These are phyloP conservation scores for Purshia tridentata DNA, from an alignment of 306 rosid genomes.

Conservation along the genomic window DNA sequence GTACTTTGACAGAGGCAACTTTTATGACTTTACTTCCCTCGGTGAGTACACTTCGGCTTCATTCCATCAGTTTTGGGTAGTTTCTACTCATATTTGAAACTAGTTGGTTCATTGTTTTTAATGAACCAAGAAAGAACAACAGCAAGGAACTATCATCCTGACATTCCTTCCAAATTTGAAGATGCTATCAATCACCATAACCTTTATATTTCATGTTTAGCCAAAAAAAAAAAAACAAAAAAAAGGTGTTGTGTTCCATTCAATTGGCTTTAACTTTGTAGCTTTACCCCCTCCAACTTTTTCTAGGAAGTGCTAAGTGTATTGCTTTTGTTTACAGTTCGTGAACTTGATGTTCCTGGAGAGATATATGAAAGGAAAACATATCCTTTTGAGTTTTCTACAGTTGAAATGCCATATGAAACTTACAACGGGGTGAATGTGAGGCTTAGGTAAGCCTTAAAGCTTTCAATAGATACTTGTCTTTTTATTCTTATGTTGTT, in stretches of 20 bases:
- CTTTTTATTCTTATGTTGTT: background rate
- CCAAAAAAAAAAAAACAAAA: too few relatives aligned
- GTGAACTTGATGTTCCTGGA: constrained; percentile 98
- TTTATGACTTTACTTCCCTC: constrained; percentile 97
- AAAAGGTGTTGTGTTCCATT: background rate
- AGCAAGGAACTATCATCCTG: background rate
- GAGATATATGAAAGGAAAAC: constrained; percentile 91
- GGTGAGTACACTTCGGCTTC: constrained; percentile 52
- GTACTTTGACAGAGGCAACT: constrained; percentile 95
- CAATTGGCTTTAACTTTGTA: background rate
- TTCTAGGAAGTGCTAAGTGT: background rate
- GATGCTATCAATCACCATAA: background rate
- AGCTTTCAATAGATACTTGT: background rate
- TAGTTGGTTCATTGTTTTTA: background rate
- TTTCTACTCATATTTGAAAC: background rate
- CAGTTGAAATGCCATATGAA: constrained; percentile 99
- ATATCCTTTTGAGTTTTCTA: constrained; percentile 91
- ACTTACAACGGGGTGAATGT: constrained; percentile 96
- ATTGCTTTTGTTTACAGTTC: constrained; percentile 54
- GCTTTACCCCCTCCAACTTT: background rate
- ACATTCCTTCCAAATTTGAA: background rate
- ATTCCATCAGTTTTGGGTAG: constrained; percentile 6
- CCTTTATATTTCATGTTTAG: background rate
- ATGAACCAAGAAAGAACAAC: background rate
- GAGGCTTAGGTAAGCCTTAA: constrained; percentile 69